Base-by-base conservation (phyloP, 306 rosid species). In the Aeschynomene evenia region DNA sequence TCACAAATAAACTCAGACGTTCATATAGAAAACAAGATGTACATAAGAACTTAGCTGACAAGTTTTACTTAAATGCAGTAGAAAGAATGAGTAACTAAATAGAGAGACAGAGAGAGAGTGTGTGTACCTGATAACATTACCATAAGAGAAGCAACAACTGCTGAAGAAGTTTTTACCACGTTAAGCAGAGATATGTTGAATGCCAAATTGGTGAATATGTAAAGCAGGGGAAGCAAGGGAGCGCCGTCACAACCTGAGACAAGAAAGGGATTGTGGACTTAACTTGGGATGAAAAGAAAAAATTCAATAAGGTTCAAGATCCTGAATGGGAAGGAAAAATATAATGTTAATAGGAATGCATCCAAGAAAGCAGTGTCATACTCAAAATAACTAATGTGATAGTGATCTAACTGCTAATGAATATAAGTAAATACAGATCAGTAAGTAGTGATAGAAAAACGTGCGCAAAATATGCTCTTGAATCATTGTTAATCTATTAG, bases 181-280 rank as follows among this genome's bases (percentile, higher is more conserved):
- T 78, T 78, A 66, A 92, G 95, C 72, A 85, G 43, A 39, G 92
- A 87, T 48, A 92, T 84, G 76, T 92, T 92, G 86, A 89, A 92
- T 62, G 85, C 72, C 68, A 92, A 80, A 81, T 92, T 92, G 59
- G 77, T 80, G 51, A 72, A 14, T 72, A 92, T 55, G 61, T 89
- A 92, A 45, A 92, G 96, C 63, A 89, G 76, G 7, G 96, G 98
- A 57, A 92, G 98, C 83, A 83, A 79, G 45, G 96, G 96, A 54
- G 98, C 90, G 19, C 98, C 98, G 39, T 71, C 77, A 70, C 96
- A 90, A 82, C 80, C 96, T 92, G 86, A 69, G 68, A 77, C 39
- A 50, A 23, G 58, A 62, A 19, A 49, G 31, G 3, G n/a, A 50
- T 52, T 22, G 53, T 15, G 20, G 22, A 63, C 15, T 14, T 71